Conservation (phyloP, 768 basidiomycete species). For the Brasilioporus rufonigricans region DNA sequence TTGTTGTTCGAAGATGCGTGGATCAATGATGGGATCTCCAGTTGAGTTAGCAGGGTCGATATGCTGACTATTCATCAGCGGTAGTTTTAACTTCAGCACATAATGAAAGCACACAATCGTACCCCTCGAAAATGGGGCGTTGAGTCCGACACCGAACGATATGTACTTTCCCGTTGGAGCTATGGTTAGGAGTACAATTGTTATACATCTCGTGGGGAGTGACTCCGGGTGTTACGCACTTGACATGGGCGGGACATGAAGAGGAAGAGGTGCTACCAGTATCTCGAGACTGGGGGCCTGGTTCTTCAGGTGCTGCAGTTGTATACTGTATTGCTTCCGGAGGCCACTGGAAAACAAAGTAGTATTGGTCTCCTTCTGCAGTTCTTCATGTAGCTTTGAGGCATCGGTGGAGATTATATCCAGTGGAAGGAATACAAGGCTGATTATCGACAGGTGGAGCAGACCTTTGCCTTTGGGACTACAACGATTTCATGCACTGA, state of each 20-base stretch:
- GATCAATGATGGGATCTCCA: neutral
- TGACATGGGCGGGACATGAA: neutral
- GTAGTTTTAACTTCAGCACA: neutral
- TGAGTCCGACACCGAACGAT: neutral
- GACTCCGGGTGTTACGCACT: neutral
- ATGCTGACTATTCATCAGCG: neutral
- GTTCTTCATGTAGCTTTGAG: neutral
- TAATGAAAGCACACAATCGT: neutral
- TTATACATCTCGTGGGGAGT: neutral
- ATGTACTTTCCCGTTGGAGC: neutral
- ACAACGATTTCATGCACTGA: neutral
- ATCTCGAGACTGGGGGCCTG: conserved; percentile 2
- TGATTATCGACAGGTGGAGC: neutral
- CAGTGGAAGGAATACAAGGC: neutral
- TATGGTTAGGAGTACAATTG: neutral
- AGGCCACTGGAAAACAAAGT: neutral
- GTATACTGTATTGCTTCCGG: neutral
- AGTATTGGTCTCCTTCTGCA: neutral
- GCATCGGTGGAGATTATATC: neutral
- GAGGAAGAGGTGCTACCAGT: neutral
- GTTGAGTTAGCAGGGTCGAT: neutral
- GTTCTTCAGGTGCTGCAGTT: neutral
- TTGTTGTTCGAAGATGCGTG: neutral
- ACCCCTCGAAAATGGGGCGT: conserved; percentile 2
- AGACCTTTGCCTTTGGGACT: neutral